Conservation (phyloP, 331 rosid species). For the Malus hybrid region DNA sequence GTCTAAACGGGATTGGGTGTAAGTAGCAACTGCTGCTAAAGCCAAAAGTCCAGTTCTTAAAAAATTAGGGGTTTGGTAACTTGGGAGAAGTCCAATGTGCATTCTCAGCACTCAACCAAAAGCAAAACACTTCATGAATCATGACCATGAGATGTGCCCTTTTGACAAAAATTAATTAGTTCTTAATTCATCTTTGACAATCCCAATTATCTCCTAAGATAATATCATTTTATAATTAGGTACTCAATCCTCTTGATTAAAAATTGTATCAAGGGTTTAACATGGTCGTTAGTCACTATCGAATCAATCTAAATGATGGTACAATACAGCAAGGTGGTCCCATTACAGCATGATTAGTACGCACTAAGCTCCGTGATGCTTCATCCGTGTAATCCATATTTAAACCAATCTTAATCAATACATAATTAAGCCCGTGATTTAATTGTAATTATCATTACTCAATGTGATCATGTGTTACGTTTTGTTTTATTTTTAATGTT, state of each 20-base stretch:
- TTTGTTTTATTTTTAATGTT: background rate
- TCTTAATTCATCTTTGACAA: conserved; percentile 32
- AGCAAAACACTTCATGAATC: conserved; percentile 7
- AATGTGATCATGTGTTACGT: conserved; percentile 3
- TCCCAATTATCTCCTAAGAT: conserved; percentile 29
- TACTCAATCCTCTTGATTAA: background rate
- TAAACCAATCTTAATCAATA: conserved; percentile 22
- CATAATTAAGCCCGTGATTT: conserved; percentile 21
- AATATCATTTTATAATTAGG: background rate
- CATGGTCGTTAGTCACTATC: conserved; percentile 29
- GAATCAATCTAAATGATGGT: conserved; percentile 26
- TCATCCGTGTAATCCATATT: conserved; percentile 28
- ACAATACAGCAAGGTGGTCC: conserved; percentile 16
- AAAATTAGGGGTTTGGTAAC: background rate
- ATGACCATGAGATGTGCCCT: conserved; percentile 15
- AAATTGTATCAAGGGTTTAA: conserved; percentile 2
- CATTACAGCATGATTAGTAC: conserved; percentile 19
- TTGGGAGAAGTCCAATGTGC: conserved; percentile 35
- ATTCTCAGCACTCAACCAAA: conserved; percentile 39
- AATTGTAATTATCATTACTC: background rate
- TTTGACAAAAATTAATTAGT: conserved; percentile 21
- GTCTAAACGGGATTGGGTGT: no score
- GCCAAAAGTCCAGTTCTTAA: no score
- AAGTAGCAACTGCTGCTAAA: no score
- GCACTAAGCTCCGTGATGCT: conserved; percentile 29